Evolutionary conservation across 176 grass and related monocot species (phyloP).

Genomic region (Cocos nucifera): DNA sequence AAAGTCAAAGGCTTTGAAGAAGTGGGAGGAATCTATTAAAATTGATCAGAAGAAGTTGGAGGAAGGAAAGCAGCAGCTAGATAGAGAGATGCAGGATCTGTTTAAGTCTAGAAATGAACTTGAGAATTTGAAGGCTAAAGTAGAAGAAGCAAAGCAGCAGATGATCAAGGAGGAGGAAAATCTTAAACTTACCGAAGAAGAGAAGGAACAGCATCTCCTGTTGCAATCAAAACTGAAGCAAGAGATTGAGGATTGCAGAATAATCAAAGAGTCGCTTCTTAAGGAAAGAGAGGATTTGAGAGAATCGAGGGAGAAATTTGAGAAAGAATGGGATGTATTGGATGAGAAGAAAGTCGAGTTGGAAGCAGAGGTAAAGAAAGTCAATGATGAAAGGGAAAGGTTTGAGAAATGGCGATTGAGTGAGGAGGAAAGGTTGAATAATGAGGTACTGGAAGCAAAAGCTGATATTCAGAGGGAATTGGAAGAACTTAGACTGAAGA

Average conservation of each 20-base stretch:
- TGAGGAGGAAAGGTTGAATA: conserved; percentile 65
- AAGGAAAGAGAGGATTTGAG: conserved; percentile 76
- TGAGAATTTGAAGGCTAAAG: conserved; percentile 41
- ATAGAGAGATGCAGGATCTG: conserved; percentile 28
- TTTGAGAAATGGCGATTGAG: conserved; percentile 56
- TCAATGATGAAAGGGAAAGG: conserved; percentile 49
- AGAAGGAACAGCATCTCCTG: conserved; percentile 57
- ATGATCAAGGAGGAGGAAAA: conserved; percentile 58
- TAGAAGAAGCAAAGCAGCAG: conserved; percentile 56
- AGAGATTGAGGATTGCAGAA: conserved; percentile 86
- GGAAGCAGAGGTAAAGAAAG: conserved; percentile 46
- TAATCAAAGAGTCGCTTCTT: conserved; percentile 51
- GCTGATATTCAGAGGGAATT: conserved; percentile 33
- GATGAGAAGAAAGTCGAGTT: conserved; percentile 64
- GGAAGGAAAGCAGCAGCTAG: conserved; percentile 49
- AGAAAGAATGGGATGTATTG: conserved; percentile 88
- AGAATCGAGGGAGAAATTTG: conserved; percentile 71
- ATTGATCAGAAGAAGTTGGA: conserved; percentile 38
- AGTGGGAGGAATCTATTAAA: conserved; percentile 64
- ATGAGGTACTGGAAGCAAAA: conserved; percentile 35
- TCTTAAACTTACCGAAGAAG: conserved; percentile 57
- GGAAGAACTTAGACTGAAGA: conserved; percentile 43
- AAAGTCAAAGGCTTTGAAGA: conserved; percentile 64
- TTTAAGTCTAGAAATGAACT: conserved; percentile 43
- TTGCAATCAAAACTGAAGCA: conserved; percentile 58